phyloP scores from a whole-genome alignment of 1,139 yeast genomes.

The Yamadazyma diddensiae region DNA sequence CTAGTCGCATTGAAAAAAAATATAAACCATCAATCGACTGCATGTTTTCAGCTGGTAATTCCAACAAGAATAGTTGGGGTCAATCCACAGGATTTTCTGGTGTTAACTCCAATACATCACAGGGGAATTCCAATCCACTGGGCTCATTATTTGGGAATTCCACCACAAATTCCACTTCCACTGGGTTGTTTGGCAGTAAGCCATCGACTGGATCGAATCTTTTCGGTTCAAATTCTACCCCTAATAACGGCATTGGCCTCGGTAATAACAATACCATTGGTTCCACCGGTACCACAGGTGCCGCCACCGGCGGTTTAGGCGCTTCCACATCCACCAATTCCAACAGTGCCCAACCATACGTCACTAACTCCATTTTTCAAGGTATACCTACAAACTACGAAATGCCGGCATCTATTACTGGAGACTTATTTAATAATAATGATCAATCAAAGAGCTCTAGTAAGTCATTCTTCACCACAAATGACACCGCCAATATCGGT shows the following conservation, averaged over 20 bases:
- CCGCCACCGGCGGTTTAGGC: too few relatives aligned
- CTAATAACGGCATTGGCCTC: background rate
- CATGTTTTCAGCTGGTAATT: slow-evolving; percentile 8
- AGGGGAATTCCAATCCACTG: background rate
- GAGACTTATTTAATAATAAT: slow-evolving; percentile 22
- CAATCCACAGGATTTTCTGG: slow-evolving; percentile 22
- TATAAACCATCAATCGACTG: too few relatives aligned
- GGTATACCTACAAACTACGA: slow-evolving; percentile 11
- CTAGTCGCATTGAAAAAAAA: too few relatives aligned
- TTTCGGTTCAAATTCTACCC: background rate
- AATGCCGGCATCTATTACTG: slow-evolving; percentile 42
- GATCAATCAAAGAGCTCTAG: slow-evolving; percentile 1
- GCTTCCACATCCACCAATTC: too few relatives aligned
- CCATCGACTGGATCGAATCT: background rate
- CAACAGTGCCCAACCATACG: slow-evolving; percentile 7
- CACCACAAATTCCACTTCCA: slow-evolving; percentile 1
- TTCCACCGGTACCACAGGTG: too few relatives aligned
- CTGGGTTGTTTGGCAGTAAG: background rate
- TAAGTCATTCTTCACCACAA: background rate
- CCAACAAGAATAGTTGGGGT: slow-evolving; percentile 11
- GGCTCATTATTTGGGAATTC: slow-evolving; percentile 17
- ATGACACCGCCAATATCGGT: slow-evolving; percentile 1
- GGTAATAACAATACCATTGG: background rate
- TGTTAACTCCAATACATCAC: background rate
- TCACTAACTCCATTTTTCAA: slow-evolving; percentile 10